Evolutionary conservation across 2,329 filamentous ascomycete species (phyloP), one percentile per base, ranked within the genome.

Genomic region (Calonectria leucothoes): DNA sequence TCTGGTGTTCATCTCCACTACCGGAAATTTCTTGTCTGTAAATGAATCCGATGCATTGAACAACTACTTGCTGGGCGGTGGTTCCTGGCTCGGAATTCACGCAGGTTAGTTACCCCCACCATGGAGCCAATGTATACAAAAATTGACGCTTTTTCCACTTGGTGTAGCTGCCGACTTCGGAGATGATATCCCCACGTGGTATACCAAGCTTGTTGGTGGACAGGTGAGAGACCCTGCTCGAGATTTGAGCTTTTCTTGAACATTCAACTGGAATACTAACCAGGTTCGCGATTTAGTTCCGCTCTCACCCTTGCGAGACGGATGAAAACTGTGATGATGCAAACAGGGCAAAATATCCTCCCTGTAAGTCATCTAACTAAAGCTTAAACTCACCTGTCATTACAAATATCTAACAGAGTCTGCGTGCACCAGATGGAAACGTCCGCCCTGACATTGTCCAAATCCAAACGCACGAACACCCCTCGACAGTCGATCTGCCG

Each of bases 61-160:
- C 6, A 10, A 37, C 20, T 59, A 25, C 29, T 23, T 59, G n/a
- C n/a, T 59, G 33, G 14, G 14, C 5, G 55, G 55, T 39, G 55
- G 55, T 20, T 59, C 55, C 27, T 59, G 55, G 55, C 15, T 59
- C 6, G 55, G 55, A 25, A 59, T 59, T 23, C 55, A 59, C n/a
- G 55, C 55, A 25, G 55, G 55, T 59, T 27, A 6, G 55, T 59
- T 39, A 0, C 12, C 27, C 6, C 12, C 11, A 2, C n/a, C n/a
- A 27, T 27, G 1, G n/a, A 39, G 33, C 33, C 25, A 4, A 4
- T 39, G 33, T 27, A 15, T 37, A 17, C 14, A 3, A 37, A 37
- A 4, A 39, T 4, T 37, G 6, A 33, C 31, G 7, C 4, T 25
- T 25, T n/a, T 59, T 59, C 12, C 6, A 37, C 10, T 15, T 15